Base-by-base conservation (phyloP, 2,329 filamentous ascomycete genomes). In the Cordyceps javanica region DNA sequence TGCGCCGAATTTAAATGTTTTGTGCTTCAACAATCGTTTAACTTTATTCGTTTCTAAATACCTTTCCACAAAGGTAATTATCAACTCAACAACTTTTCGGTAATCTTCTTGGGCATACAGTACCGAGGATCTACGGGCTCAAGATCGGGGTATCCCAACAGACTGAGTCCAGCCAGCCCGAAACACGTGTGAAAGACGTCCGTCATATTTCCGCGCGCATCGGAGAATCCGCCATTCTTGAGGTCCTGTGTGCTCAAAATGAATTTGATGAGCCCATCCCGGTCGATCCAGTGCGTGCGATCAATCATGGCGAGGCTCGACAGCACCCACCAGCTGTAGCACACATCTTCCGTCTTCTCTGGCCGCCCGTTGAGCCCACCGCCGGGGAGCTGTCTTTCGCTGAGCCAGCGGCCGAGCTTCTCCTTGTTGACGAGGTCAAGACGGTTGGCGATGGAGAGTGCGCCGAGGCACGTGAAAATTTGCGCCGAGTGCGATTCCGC, bases 291-390 rank as follows among this genome's bases (percentile, higher is more conserved):
- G 70, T 97, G 90, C 55, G 91, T 81, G 57, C 87, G 86, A 55
- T 82, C 86, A 64, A 99, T 89, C 81, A 97, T 97, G 46, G 89
- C 87, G 64, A 99, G 76, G 70, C 92, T 96, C 68, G 90, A 93
- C 68, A 93, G 77, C 45, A 97, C 94, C 94, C 94, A 99, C 94
- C 94, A 99, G 70, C 91, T 96, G 75, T 99, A 99, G 75, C 94
- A 99, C 14, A 96, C 93, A 70, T 99, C 94, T 70, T 96, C 93
- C 61, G 89, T 76, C 77, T 99, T 99, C 75, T 97, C 94, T 0
- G 94, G 94, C 50, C 94, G 82, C 3, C 94, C 94, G 69, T 99
- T 99, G 52, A 99, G 76, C 0, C 94, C 94, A 30, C 94, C 94
- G 49, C 87, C 87, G 10, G 90, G 82, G 28, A 96, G 78, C 70